Percentiles rank a stretch among this genome's conserved stretches.
Conservation (phyloP, 768 basidiomycete genomes). For the Amanita thiersii region DNA sequence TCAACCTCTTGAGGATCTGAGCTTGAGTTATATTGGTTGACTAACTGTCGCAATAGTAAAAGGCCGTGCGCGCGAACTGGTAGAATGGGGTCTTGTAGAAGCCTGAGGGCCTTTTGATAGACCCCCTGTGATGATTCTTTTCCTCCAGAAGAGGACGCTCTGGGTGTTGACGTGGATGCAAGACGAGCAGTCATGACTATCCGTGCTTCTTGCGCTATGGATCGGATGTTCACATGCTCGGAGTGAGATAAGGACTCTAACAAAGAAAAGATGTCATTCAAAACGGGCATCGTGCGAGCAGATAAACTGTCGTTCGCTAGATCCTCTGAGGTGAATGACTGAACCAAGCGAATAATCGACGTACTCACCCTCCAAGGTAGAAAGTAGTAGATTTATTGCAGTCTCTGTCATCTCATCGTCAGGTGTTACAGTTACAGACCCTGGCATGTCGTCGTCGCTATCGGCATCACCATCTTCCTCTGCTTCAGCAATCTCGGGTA, state of each 20-base stretch:
- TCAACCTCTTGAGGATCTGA: constrained; percentile 27
- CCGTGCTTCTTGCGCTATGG: constrained; percentile 67
- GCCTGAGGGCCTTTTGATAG: constrained; percentile 82
- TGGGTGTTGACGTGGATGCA: constrained; percentile 44
- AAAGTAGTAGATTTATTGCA: constrained; percentile 71
- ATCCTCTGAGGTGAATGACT: neutral
- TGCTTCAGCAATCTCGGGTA: constrained; percentile 25
- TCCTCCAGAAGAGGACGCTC: constrained; percentile 14
- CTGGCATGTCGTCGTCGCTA: constrained; percentile 44
- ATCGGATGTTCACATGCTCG: constrained; percentile 38
- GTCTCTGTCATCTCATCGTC: constrained; percentile 70
- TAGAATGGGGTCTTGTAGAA: constrained; percentile 85
- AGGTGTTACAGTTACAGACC: constrained; percentile 26
- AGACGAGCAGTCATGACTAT: constrained; percentile 80
- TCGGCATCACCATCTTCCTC: constrained; percentile 46
- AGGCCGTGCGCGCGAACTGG: constrained; percentile 94
- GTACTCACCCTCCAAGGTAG: constrained; percentile 73
- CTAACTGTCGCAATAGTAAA: constrained; percentile 71
- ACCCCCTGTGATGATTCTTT: constrained; percentile 47
- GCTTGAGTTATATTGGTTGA: constrained; percentile 28
- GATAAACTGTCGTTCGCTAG: constrained; percentile 54
- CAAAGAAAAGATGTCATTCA: constrained; percentile 63
- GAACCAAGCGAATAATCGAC: constrained; percentile 2
- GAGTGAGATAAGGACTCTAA: constrained; percentile 49
- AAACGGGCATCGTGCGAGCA: constrained; percentile 47